Conservation (phyloP, 2,329 filamentous ascomycete genomes). For the Phyllosticta ampelicida region DNA sequence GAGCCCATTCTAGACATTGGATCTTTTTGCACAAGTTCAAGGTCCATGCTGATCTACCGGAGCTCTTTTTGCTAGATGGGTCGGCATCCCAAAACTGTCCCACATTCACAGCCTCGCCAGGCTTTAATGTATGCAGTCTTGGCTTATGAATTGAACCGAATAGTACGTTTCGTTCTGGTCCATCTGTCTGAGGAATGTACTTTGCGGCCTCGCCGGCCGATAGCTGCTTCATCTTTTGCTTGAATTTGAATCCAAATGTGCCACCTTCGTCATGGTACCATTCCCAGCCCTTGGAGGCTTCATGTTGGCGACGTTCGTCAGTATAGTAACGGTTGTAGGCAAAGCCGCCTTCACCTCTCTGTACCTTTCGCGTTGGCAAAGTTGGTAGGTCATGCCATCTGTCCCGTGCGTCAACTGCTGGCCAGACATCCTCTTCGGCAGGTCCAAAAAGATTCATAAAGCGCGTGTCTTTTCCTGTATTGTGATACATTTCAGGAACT, state of each 20-base stretch:
- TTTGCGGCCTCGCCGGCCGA: constrained; percentile 24
- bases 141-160: constrained; percentile 40
- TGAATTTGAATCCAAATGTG: constrained; percentile 30
- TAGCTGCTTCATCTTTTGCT: constrained; percentile 31
- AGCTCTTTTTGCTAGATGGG: constrained; percentile 13
- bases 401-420: constrained; percentile 38
- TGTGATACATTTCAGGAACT: constrained; percentile 21
- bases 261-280: constrained; percentile 42
- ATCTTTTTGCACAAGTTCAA: constrained; percentile 46
- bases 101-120: constrained; percentile 35
- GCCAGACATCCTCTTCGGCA: constrained; percentile 37
- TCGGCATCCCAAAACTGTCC: constrained; percentile 31
- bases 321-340: constrained; percentile 34
- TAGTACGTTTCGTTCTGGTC: constrained; percentile 30
- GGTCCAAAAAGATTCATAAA: constrained; percentile 42
- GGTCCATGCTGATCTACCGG: constrained; percentile 37
- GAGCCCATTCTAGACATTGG: constrained; percentile 38
- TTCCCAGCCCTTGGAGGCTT: constrained; percentile 38
- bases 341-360: constrained; percentile 27
- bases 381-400: constrained; percentile 42
- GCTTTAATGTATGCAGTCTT: constrained; percentile 31
- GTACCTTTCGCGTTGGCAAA: constrained; percentile 37
- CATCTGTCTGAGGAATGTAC: constrained; percentile 32
- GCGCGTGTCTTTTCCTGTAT: constrained; percentile 31
- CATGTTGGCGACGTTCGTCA: constrained; percentile 30